These are phyloP conservation scores for Globisporangium mamillatum DNA, from an alignment of 352 stramenopile species.

Conservation along the genomic window DNA sequence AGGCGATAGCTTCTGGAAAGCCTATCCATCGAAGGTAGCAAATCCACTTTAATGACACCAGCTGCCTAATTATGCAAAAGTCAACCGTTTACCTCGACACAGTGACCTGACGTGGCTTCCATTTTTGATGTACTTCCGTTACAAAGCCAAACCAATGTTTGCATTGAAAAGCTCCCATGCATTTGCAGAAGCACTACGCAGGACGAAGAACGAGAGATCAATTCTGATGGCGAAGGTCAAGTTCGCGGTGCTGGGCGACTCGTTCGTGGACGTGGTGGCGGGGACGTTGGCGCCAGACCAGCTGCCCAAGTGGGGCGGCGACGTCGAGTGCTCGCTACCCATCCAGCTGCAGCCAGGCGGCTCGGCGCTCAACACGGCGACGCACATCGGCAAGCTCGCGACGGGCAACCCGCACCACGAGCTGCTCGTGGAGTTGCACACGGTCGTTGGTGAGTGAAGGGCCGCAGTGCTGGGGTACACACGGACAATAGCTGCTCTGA, in stretches of 20 bases:
- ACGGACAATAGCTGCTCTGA: not conserved
- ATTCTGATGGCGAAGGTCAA: conserved; percentile 30
- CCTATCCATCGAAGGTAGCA: too few relatives aligned
- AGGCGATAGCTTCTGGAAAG: too few relatives aligned
- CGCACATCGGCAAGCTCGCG: conserved; percentile 65
- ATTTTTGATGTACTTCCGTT: not conserved
- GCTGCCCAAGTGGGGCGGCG: conserved; percentile 75
- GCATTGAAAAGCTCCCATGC: not conserved
- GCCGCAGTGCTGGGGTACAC: not conserved
- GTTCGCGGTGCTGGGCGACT: conserved; percentile 61
- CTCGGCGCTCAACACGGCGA: conserved; percentile 83
- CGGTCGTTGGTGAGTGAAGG: conserved; percentile 37
- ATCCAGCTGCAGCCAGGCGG: conserved; percentile 79
- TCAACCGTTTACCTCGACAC: not conserved
- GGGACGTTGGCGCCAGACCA: conserved; percentile 58
- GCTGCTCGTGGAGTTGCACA: conserved; percentile 54
- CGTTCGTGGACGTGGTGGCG: conserved; percentile 78
- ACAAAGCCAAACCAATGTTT: not conserved
- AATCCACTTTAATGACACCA: not conserved
- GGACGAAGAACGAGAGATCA: not conserved
- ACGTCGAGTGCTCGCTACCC: conserved; percentile 61
- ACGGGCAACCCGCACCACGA: conserved; percentile 21
- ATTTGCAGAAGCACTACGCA: not conserved
- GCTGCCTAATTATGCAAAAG: not conserved
- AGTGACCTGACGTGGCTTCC: not conserved